Conservation (phyloP, 192 early-diverging fungal species). For the Coemansia sp. region DNA sequence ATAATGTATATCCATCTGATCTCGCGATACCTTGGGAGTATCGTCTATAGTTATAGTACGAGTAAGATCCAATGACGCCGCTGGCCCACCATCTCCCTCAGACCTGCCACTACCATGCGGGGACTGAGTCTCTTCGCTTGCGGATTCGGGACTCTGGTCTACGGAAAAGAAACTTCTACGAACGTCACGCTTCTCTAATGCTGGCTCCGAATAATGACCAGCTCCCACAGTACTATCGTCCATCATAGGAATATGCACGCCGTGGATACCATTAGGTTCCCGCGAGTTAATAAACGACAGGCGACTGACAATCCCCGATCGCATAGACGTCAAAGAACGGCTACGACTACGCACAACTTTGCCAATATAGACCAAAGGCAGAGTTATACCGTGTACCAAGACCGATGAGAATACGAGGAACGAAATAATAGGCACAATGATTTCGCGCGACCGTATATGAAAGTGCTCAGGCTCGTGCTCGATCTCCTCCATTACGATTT, state of each 20-base stretch:
- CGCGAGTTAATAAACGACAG: constrained; percentile 52
- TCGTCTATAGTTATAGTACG: constrained; percentile 57
- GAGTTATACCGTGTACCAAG: constrained; percentile 82
- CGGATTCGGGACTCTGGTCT: not conserved
- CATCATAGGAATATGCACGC: constrained; percentile 42
- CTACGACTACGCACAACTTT: constrained; percentile 57
- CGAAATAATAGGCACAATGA: constrained; percentile 64
- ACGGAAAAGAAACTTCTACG: constrained; percentile 3
- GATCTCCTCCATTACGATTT: constrained; percentile 53
- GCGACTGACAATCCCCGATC: constrained; percentile 43
- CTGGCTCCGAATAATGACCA: not conserved
- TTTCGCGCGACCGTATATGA: constrained; percentile 38
- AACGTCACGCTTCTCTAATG: not conserved
- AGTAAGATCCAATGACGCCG: constrained; percentile 26
- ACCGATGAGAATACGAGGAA: constrained; percentile 87
- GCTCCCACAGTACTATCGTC: constrained; percentile 9
- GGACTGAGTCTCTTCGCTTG: constrained; percentile 10
- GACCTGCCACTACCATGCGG: not conserved
- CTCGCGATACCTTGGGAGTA: constrained; percentile 32
- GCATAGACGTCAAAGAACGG: constrained; percentile 49
- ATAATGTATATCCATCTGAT: constrained; percentile 57
- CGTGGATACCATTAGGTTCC: constrained; percentile 34
- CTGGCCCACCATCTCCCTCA: constrained; percentile 5
- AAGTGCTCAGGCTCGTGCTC: constrained; percentile 45
- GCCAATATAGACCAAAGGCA: constrained; percentile 74